Conservation (phyloP, 108 stramenopile species). For the Heterococcus sp. region DNA sequence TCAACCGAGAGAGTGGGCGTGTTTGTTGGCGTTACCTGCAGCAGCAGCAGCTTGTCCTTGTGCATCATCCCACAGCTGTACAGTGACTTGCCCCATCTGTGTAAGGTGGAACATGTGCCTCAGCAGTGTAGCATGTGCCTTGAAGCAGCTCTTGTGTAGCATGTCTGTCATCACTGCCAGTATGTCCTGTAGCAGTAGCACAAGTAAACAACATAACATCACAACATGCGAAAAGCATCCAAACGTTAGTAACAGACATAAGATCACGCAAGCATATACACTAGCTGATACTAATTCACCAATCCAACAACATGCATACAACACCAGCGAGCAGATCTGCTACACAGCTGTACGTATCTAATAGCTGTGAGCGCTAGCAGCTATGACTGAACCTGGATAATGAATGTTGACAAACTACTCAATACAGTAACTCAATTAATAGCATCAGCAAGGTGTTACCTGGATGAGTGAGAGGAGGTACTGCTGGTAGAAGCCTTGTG, state of each 20-base stretch:
- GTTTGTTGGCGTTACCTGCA: too few species aligned
- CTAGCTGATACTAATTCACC: not conserved
- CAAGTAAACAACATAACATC: not conserved
- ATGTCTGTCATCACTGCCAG: slow-evolving; percentile 97
- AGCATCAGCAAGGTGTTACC: not conserved
- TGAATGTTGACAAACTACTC: too few species aligned
- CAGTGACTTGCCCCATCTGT: slow-evolving; percentile 86
- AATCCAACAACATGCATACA: not conserved
- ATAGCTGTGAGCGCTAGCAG: too few species aligned
- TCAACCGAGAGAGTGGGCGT: too few species aligned
- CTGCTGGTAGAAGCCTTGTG: slow-evolving; percentile 91
- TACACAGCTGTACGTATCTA: too few species aligned
- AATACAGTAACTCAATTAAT: not conserved
- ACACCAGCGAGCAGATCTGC: not conserved
- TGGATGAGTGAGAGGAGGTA: slow-evolving; percentile 85
- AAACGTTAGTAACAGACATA: not conserved
- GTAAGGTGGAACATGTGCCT: slow-evolving; percentile 92
- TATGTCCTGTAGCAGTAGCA: slow-evolving; percentile 69
- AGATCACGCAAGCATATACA: not conserved
- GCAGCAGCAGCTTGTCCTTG: not conserved
- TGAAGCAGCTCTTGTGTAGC: slow-evolving; percentile 95
- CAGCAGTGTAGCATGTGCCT: slow-evolving; percentile 95
- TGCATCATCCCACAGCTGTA: slow-evolving; percentile 62
- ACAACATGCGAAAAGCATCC: not conserved
- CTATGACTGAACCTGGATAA: too few species aligned